Evolutionary conservation across 306 rosid species (phyloP), one percentile per base, ranked within the genome.

Genomic region (Hippophae tibetana): DNA sequence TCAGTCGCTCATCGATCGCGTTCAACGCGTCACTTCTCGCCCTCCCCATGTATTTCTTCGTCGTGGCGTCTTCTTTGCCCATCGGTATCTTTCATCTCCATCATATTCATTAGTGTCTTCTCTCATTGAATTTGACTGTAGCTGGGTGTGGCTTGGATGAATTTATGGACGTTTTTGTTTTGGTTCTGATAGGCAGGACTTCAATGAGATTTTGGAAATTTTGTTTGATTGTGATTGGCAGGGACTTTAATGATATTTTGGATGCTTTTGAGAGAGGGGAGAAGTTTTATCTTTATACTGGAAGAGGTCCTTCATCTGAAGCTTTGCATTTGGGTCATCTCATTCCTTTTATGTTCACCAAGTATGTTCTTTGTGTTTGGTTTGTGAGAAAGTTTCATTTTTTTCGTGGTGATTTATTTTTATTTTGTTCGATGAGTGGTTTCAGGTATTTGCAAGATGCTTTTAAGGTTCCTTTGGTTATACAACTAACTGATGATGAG

Each of bases 401-500:
- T 60, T 6, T 43, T 42, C 52, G 12, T 23, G 26, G 9, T 18
- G 11, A 0, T 60, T 53, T 3, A 0, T 7, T 7, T 8, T 7
- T 53, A 41, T 60, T 25, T 41, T 9, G 43, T 5, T 7, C 5
- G 26, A 69, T 64, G 48, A 10, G 18, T 31, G 25, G 3, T 55
- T 71, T 70, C 71, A 92, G 98, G 74, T 92, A 92, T 79, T 69
- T 87, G 95, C 98, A 92, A 77, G 96, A 92, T 50, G 89, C 81
- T 13, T 92, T 92, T 72, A 92, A 85, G 84, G 96, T 92, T 77
- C 96, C 96, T 63, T 79, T 92, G 18, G 93, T 92, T 55, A 85
- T 92, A 69, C 96, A 92, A 67, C 87, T 92, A 43, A 92, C 98
- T 18, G 98, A 92, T 11, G 96, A 92, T 58, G 99, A 92, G 85